Evolutionary conservation across 805 yeast genomes (phyloP), one percentile per base, ranked within the genome.

Genomic region (Brettanomyces custersianus): DNA sequence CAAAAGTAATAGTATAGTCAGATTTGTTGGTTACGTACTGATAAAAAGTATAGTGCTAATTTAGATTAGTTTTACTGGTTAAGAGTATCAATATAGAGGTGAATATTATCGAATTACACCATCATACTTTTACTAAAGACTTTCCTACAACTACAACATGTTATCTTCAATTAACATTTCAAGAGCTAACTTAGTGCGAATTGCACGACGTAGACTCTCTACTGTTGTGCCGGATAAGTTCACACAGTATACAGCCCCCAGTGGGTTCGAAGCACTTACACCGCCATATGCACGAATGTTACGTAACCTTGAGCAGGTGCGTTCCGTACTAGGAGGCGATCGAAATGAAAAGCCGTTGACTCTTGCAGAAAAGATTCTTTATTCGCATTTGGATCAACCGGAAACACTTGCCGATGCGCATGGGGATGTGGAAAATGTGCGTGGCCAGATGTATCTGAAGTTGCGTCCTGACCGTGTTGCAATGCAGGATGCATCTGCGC

Each of bases 401-500:
- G 88, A 82, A 51, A 87, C 75, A 48, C 86, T 86, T 65, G 79
- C 81, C 46, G 76, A 82, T 50, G 74, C 54, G n/a, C 29, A 33
- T 17, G 66, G 63, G 13, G 46, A 49, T 15, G 41, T 50, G 15
- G 47, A 40, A 31, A 51, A 52, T 28, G 70, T 72, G 54, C 80
- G 97, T 62, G 96, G 97, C 58, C 74, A 77, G 39, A 80, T 92
- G 34, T 90, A 90, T 68, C 73, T 88, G 63, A 90, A 90, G 67
- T 74, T 90, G 59, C 80, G 94, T 66, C 97, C 97, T 38, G 97
- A 88, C 63, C 78, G 97, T 63, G 96, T 90, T 43, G 96, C 96
- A 34, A 87, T 95, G 82, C 97, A 88, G 71, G 97, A 88, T 70
- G 97, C 97, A 40, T 86, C 96, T 40, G 96, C 96, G 40, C 97